Base-by-base conservation (phyloP, 2,329 filamentous ascomycete genomes). In the Talaromyces sp. region DNA sequence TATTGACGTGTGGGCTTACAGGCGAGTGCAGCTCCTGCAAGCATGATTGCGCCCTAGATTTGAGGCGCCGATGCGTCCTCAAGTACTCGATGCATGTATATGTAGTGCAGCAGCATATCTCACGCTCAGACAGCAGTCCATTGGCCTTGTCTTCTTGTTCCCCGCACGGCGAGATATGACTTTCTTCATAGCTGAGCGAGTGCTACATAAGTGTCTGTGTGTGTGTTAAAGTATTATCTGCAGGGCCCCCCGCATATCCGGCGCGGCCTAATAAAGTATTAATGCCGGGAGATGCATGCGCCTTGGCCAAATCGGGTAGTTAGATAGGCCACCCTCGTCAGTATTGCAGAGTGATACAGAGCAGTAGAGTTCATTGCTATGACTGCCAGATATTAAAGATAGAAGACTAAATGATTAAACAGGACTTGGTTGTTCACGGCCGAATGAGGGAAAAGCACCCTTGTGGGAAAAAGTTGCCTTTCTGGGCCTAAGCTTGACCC, bases 301-400 rank as follows among this genome's bases (percentile, higher is more conserved):
- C 4, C 24, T 26, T 50, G 26, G 19, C 43, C 43, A 0, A 3
- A 50, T 59, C 48, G 19, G 52, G 57, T 41, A 51, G 21, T 48
- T 59, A 59, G 57, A 59, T 59, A 59, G 57, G 57, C 57, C 57
- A 59, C 43, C 17, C 17, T n/a, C 35, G 17, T 9, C 35, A n/a
- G 17, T 38, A n/a, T 24, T 26, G 43, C 43, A 50, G 12, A 14
- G 38, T 31, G 29, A 31, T 9, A 10, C 31, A 32, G 4, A 6
- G 14, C 35, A n/a, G 14, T 3, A 38, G 43, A 48, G 43, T 21
- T 26, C 11, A 26, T 21, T 35, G 32, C 32, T 35, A 35, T 35
- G 12, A 35, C 12, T 35, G 12, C 12, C 32, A 50, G 43, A 21
- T 12, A 26, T 24, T 14, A 26, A 5, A 3, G 19, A 26, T 21